Percentiles rank a stretch among this genome's conserved stretches.
Evolutionary conservation across 306 rosid genomes (phyloP).

Genomic region (Cotoneaster glaucophyllus): DNA sequence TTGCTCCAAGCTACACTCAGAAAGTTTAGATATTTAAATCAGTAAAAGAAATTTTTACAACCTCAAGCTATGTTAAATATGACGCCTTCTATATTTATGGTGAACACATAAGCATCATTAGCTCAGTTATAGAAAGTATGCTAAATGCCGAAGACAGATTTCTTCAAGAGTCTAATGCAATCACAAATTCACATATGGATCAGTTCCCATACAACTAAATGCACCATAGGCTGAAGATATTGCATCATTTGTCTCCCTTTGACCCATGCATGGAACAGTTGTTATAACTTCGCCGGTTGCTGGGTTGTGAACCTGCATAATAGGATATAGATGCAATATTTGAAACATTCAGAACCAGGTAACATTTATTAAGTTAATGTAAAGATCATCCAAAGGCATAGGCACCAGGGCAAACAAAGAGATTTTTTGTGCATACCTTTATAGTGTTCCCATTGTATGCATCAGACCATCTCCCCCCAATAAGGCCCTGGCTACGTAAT

Average conservation of each 20-base stretch:
- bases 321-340: background rate
- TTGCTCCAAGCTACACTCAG: conserved; percentile 89
- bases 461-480: conserved; percentile 88
- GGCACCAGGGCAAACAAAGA: background rate
- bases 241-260: conserved; percentile 83
- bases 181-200: background rate
- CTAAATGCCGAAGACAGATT: background rate
- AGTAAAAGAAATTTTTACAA: background rate
- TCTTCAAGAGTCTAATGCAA: conserved; percentile 10
- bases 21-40: background rate
- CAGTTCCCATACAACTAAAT: conserved; percentile 42
- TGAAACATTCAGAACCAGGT: background rate
- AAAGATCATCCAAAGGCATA: background rate
- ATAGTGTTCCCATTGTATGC: conserved; percentile 80
- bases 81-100: background rate
- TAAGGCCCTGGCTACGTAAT: conserved; percentile 80
- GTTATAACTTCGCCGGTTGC: conserved; percentile 85
- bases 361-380: background rate
- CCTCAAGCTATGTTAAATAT: background rate
- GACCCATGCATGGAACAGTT: conserved; percentile 84
- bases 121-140: background rate
- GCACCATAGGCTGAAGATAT: conserved; percentile 81
- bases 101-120: background rate
- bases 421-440: conserved; percentile 35
- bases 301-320: conserved; percentile 74